Base-by-base conservation (phyloP, 192 early-diverging fungal genomes). In the Thoreauomyces humboldtii region DNA sequence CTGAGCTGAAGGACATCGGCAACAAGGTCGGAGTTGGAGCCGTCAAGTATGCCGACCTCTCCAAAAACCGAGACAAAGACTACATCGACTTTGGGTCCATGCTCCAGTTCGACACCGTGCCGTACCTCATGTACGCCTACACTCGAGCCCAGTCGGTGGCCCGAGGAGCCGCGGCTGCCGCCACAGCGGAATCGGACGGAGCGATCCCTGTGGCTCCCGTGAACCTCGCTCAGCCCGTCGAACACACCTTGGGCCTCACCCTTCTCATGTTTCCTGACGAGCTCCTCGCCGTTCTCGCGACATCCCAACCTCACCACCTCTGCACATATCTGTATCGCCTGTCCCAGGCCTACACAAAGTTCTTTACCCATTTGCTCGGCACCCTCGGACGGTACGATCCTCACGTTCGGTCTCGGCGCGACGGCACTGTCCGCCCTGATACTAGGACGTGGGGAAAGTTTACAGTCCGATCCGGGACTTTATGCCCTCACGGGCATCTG, bases 61-160 rank as follows among this genome's bases (percentile, higher is more conserved):
- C 86, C 22, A 89, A 94, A 29, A 87, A 82, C 66, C 90, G 97
- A 62, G 82, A 91, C 78, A 92, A 92, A 78, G 94, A 96, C 83
- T 99, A 99, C 67, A 87, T 86, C 32, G 84, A 93, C 73, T 92
- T 89, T 86, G 80, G 81, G 63, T 86, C 91, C 61, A 95, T 98
- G 87, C 88, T 95, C 69, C 83, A 86, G 61, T 95, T 96, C 68
- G 94, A 98, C 73, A 99, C 97, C 32, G 97, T 94, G n/a, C 96
- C 96, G 21, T 98, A 98, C 79, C 79, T 98, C 27, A 95, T 97
- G 81, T 99, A 96, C 72, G 89, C 95, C n/a, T 95, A 99, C 73
- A 87, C 97, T 32, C 95, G 97, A 71, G 79, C 96, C 35, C 92
- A 90, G 78, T 96, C 94, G 62, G 89, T 99, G 45, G 91, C 95